Evolutionary conservation across 768 basidiomycete genomes (phyloP).

Genomic region (Ramaria sp.): DNA sequence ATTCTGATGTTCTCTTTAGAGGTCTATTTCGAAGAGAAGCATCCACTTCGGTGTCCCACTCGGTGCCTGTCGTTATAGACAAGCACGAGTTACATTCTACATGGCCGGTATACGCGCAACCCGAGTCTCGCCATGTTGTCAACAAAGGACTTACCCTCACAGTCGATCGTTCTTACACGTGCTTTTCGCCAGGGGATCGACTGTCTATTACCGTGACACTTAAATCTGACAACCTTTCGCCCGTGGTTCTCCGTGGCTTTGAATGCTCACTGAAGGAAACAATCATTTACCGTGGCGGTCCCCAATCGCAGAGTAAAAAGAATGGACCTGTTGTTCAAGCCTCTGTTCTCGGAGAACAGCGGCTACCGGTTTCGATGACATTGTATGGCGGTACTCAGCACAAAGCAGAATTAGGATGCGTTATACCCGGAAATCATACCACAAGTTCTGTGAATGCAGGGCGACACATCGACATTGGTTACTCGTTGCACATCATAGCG

Average conservation of each 20-base stretch:
- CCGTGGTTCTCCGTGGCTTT: conserved; percentile 71
- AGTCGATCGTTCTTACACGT: conserved; percentile 65
- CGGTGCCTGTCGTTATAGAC: conserved; percentile 70
- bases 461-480: conserved; percentile 78
- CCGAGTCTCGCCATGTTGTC: conserved; percentile 52
- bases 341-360: conserved; percentile 54
- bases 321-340: conserved; percentile 42
- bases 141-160: conserved; percentile 60
- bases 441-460: conserved; percentile 76
- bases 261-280: conserved; percentile 74
- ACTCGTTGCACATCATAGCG: conserved; percentile 67
- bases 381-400: conserved; percentile 64
- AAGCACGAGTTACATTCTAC: conserved; percentile 91
- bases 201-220: conserved; percentile 63
- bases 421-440: conserved; percentile 62
- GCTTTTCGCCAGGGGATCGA: conserved; percentile 81
- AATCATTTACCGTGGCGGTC: conserved; percentile 60
- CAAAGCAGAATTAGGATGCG: conserved; percentile 61
- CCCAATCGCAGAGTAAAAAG: conserved; percentile 43
- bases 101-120: conserved; percentile 84
- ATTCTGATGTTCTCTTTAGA: conserved; percentile 26
- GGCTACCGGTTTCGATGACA: conserved; percentile 60
- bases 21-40: conserved; percentile 78
- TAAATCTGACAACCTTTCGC: conserved; percentile 56
- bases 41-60: conserved; percentile 53